A percentile compares a stretch with the other conserved stretches of the same genome.
Evolutionary conservation across 371 early-diverging fungal species (phyloP).

Genomic region (Mucor circinelloides): DNA sequence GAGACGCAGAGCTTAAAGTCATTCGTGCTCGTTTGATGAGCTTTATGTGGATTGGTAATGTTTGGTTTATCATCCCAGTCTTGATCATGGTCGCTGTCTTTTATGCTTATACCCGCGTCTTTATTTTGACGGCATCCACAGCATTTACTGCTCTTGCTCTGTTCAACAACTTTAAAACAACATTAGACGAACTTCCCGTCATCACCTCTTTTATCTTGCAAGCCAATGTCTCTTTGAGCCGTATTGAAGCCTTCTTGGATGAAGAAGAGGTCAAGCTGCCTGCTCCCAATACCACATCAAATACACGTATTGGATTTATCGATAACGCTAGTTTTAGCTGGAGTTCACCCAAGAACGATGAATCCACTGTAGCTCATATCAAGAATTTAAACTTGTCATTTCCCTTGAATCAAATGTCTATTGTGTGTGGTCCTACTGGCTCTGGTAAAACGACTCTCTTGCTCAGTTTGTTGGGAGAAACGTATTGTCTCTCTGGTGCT

Average conservation of each 20-base stretch:
- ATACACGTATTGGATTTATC: constrained; percentile 41
- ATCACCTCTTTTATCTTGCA: constrained; percentile 67
- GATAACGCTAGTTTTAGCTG: constrained; percentile 58
- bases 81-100: constrained; percentile 53
- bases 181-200: constrained; percentile 75
- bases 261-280: constrained; percentile 67
- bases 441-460: constrained; percentile 81
- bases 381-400: constrained; percentile 62
- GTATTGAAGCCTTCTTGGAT: constrained; percentile 68
- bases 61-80: constrained; percentile 44
- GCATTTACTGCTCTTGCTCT: constrained; percentile 69
- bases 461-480: constrained; percentile 66
- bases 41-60: constrained; percentile 46
- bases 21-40: constrained; percentile 44
- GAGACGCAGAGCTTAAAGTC: constrained; percentile 53
- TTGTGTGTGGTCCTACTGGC: constrained; percentile 80
- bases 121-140: constrained; percentile 60
- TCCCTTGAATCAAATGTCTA: constrained; percentile 66
- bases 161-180: constrained; percentile 64
- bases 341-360: constrained; percentile 29
- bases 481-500: constrained; percentile 44
- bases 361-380: constrained; percentile 47
- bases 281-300: background rate
- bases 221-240: constrained; percentile 70
- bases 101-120: constrained; percentile 53